Conservation (phyloP, 805 yeast species). For the Yarrowia phangngaensis region DNA sequence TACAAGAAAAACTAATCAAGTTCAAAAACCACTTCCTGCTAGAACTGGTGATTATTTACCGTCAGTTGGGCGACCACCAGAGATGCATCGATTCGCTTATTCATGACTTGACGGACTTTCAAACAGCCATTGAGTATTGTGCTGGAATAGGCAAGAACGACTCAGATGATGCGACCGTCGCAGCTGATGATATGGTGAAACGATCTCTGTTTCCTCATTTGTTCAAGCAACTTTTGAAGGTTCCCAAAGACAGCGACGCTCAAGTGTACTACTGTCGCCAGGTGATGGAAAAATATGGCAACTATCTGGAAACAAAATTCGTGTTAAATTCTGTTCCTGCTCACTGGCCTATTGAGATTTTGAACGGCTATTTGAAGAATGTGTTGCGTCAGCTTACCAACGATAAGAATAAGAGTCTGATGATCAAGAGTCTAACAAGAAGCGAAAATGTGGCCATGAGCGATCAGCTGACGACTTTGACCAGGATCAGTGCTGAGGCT, state of each 20-base stretch:
- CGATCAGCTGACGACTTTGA: constrained; percentile 26
- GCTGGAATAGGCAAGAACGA: constrained; percentile 32
- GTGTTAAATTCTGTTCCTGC: constrained; percentile 36
- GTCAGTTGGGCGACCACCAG: constrained; percentile 38
- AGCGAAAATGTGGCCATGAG: constrained; percentile 29
- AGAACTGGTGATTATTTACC: constrained; percentile 39
- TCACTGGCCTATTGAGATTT: constrained; percentile 38
- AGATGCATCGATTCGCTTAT: constrained; percentile 38
- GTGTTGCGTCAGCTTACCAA: constrained; percentile 28
- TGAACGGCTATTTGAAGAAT: constrained; percentile 33
- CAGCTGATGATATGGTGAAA: constrained; percentile 26
- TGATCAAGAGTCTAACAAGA: constrained; percentile 30
- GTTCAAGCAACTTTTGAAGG: constrained; percentile 34
- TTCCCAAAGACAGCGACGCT: constrained; percentile 29
- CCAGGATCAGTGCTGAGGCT: constrained; percentile 6
- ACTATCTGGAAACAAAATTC: constrained; percentile 34
- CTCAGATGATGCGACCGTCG: constrained; percentile 12
- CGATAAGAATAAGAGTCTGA: constrained; percentile 30
- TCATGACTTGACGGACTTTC: constrained; percentile 38
- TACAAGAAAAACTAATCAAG: constrained; percentile 2
- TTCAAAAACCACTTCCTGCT: constrained; percentile 29
- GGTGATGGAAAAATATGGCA: constrained; percentile 36
- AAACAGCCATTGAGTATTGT: constrained; percentile 39
- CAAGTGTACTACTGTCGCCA: constrained; percentile 33
- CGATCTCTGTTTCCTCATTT: constrained; percentile 33